Evolutionary conservation across 345 rosid genomes (phyloP).

Genomic region (Angophora floribunda): DNA sequence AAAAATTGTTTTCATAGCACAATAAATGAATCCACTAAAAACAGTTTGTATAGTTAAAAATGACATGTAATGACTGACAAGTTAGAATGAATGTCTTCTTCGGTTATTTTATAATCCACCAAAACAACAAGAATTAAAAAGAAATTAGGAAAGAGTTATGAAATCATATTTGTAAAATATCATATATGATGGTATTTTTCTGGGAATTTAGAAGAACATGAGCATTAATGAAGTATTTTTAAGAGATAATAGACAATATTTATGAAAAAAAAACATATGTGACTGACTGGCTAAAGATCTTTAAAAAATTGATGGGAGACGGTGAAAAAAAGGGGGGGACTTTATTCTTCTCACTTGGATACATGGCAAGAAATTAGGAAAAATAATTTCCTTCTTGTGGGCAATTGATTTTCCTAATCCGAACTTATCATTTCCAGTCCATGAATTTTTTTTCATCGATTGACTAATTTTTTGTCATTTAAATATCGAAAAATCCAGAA

Average conservation of each 20-base stretch:
- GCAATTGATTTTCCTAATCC: background rate
- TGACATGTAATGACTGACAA: background rate
- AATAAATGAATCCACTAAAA: background rate
- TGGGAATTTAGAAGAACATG: too few relatives aligned
- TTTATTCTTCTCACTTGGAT: background rate
- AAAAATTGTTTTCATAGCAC: background rate
- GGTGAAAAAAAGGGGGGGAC: background rate
- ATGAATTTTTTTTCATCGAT: too few relatives aligned
- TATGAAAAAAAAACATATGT: background rate
- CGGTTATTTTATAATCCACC: too few relatives aligned
- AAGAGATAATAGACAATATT: background rate
- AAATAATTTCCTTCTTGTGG: background rate
- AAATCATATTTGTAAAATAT: too few relatives aligned
- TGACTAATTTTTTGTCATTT: too few relatives aligned
- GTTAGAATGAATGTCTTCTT: background rate
- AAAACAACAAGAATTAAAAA: background rate
- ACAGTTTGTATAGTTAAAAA: background rate
- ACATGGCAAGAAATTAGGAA: background rate
- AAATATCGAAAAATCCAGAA: too few relatives aligned
- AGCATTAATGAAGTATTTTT: background rate
- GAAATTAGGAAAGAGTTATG: background rate
- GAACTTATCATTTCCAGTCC: background rate
- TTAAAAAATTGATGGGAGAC: background rate
- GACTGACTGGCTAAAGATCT: background rate
- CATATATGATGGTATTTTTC: too few relatives aligned